phyloP scores from a whole-genome alignment of 805 yeast genomes.

The Yarrowia sp. region DNA sequence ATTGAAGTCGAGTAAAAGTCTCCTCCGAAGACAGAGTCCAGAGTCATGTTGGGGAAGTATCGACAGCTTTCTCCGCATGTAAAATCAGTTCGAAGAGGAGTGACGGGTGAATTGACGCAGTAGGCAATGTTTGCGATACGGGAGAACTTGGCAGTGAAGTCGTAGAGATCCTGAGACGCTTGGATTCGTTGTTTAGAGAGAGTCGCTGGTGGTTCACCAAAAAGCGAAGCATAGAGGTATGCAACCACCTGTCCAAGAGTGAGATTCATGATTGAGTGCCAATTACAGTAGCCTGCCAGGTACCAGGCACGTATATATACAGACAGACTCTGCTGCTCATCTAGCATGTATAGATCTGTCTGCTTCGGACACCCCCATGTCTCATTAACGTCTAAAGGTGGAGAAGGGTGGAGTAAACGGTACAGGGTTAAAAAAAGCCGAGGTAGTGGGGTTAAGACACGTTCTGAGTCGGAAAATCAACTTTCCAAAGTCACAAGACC shows the following conservation, averaged over 20 bases:
- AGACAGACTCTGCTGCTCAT: neutral
- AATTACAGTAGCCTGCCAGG: no score
- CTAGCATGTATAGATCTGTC: neutral
- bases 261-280: neutral
- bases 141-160: constrained; percentile 15
- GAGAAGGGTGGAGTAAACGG: neutral
- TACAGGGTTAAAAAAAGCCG: neutral
- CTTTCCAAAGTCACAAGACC: neutral
- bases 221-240: constrained; percentile 4
- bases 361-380: neutral
- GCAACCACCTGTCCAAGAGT: constrained; percentile 5
- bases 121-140: constrained; percentile 5
- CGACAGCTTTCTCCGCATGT: constrained; percentile 18
- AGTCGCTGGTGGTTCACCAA: constrained; percentile 3
- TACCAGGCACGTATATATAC: neutral
- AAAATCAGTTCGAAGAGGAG: constrained; percentile 2
- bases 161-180: constrained; percentile 8
- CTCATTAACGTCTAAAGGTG: neutral
- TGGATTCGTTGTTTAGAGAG: neutral
- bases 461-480: neutral
- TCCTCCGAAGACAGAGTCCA: constrained; percentile 25
- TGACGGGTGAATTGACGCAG: constrained; percentile 7
- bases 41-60: constrained; percentile 9
- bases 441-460: neutral
- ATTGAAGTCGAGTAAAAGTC: constrained; percentile 6